Percentiles rank a stretch among this genome's conserved stretches.
phyloP scores from a whole-genome alignment of 345 rosid species.

The Arabidopsis suecica region DNA sequence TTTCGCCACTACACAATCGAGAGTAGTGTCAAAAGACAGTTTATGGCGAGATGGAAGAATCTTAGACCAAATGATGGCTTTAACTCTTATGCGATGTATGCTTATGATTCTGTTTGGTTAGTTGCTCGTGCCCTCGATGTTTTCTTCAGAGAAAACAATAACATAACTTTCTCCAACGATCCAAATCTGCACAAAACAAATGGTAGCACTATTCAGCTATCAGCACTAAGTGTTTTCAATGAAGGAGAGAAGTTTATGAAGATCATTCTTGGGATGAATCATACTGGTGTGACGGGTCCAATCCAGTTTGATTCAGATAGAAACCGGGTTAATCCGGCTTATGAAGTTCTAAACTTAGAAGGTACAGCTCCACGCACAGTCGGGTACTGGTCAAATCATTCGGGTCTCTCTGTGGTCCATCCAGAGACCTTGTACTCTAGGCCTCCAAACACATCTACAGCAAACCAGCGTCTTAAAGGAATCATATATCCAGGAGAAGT shows the following conservation, averaged over 20 bases:
- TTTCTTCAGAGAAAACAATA: conserved; percentile 65
- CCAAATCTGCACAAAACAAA: conserved; percentile 60
- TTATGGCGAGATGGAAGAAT: conserved; percentile 62
- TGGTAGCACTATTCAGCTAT: conserved; percentile 57
- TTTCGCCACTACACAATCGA: conserved; percentile 82
- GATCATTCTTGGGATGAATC: conserved; percentile 61
- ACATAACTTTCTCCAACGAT: conserved; percentile 66
- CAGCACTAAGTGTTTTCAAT: conserved; percentile 66
- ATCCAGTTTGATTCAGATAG: conserved; percentile 66
- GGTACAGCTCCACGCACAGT: conserved; percentile 78
- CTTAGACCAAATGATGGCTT: conserved; percentile 41
- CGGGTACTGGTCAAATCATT: conserved; percentile 92
- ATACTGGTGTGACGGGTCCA: conserved; percentile 75
- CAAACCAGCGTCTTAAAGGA: conserved; percentile 61
- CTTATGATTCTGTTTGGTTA: conserved; percentile 94
- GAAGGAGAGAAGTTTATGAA: conserved; percentile 76
- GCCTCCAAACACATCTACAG: conserved; percentile 59
- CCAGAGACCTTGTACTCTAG: conserved; percentile 70
- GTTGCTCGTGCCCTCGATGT: conserved; percentile 78
- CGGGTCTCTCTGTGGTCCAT: conserved; percentile 70
- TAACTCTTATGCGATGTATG: conserved; percentile 85
- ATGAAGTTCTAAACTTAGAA: conserved; percentile 76
- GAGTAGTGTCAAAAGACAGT: conserved; percentile 57
- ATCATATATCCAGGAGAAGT: conserved; percentile 93
- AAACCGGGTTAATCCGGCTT: conserved; percentile 73